phyloP scores from a whole-genome alignment of 331 rosid genomes.

The Erythrophleum ivorense region DNA sequence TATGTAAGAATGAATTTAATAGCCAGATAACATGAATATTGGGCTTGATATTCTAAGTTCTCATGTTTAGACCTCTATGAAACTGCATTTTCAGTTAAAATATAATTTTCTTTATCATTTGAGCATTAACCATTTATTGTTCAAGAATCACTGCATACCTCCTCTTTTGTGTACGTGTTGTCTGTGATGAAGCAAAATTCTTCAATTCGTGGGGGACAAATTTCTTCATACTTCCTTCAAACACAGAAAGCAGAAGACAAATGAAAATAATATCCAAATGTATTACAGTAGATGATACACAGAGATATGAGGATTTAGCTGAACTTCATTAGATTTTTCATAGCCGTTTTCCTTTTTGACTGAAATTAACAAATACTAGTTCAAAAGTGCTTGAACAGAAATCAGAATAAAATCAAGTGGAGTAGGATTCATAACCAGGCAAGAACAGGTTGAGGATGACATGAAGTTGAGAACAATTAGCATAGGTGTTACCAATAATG shows the following conservation, averaged over 20 bases:
- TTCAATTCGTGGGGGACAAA: conserved; percentile 74
- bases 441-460: background rate
- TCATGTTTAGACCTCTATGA: background rate
- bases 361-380: conserved; percentile 7
- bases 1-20: background rate
- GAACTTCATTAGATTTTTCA: background rate
- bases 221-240: conserved; percentile 88
- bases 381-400: background rate
- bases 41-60: background rate
- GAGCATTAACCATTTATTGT: background rate
- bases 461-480: background rate
- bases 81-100: conserved; percentile 8
- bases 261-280: conserved; percentile 13
- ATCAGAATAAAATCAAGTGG: conserved; percentile 17
- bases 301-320: background rate
- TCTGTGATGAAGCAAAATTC: conserved; percentile 89
- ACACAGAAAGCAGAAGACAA: conserved; percentile 37
- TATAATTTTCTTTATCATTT: background rate
- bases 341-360: background rate
- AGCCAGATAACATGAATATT: background rate
- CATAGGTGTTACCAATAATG: background rate
- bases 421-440: background rate
- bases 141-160: conserved; percentile 56
- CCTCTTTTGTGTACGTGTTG: conserved; percentile 77
- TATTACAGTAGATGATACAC: background rate